These are phyloP conservation scores for Persicaria tinctoria DNA, from an alignment of 148 eudicot species.

Conservation along the genomic window DNA sequence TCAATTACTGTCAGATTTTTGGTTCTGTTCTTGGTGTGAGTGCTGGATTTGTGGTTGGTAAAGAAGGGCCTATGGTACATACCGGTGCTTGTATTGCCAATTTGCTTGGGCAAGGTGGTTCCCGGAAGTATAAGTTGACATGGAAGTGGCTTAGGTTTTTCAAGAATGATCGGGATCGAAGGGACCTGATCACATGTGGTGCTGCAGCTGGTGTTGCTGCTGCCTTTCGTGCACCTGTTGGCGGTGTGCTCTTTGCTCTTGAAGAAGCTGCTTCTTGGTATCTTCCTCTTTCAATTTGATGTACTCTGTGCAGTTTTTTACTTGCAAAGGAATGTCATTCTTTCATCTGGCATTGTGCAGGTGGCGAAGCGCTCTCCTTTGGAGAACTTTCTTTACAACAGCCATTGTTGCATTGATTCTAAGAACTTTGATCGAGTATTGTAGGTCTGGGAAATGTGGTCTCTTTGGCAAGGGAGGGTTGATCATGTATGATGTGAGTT, in stretches of 20 bases:
- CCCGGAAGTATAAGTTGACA: conserved; percentile 41
- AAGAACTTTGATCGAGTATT: conserved; percentile 20
- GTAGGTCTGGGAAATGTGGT: conserved; percentile 21
- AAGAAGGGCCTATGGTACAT: conserved; percentile 56
- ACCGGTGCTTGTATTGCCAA: conserved; percentile 60
- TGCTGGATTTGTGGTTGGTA: conserved; percentile 51
- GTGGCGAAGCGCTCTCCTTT: conserved; percentile 28
- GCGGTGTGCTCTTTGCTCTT: conserved; percentile 61
- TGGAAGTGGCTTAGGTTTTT: conserved; percentile 55
- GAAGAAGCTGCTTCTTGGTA: conserved; percentile 72
- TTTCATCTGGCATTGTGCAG: conserved; percentile 11
- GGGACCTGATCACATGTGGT: conserved; percentile 57
- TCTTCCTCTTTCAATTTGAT: background rate
- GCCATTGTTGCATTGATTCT: conserved; percentile 23
- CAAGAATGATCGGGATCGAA: conserved; percentile 56
- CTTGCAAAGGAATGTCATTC: background rate
- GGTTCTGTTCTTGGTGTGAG: conserved; percentile 45
- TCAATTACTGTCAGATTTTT: conserved; percentile 25
- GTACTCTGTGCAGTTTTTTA: background rate
- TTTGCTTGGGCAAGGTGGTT: conserved; percentile 57
- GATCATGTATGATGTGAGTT: conserved; percentile 24
- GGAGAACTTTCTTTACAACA: conserved; percentile 27
- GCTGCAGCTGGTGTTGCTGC: conserved; percentile 66
- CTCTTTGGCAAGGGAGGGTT: conserved; percentile 25
- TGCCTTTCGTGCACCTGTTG: conserved; percentile 68